Evolutionary conservation across 495 filamentous ascomycete species (phyloP).

Genomic region (Xylaria scruposa): DNA sequence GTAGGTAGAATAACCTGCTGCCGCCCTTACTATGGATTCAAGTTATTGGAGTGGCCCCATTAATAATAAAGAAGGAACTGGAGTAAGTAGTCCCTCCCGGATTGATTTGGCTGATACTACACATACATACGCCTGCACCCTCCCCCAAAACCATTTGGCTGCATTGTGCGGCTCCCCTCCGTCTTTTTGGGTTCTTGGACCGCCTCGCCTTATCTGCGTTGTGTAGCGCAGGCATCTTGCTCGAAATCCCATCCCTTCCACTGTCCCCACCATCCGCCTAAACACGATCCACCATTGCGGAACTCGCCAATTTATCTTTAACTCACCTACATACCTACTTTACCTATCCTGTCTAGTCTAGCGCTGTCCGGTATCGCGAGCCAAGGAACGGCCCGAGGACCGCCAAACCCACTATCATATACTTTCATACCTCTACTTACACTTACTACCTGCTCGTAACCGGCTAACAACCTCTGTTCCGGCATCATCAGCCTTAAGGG

Average conservation of each 20-base stretch:
- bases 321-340: background rate
- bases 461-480: background rate
- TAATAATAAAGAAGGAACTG: constrained; percentile 10
- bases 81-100: background rate
- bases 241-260: constrained; percentile 10
- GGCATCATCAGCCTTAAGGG: background rate
- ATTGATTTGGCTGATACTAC: constrained; percentile 1
- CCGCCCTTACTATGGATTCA: background rate
- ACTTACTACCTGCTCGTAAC: background rate
- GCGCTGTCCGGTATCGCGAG: constrained; percentile 14
- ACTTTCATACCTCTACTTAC: background rate
- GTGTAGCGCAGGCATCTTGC: constrained; percentile 3
- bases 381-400: constrained; percentile 22
- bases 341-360: constrained; percentile 2
- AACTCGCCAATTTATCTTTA: constrained; percentile 16
- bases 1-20: background rate
- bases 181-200: background rate
- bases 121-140: background rate
- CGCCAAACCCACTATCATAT: background rate
- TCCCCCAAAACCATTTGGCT: background rate
- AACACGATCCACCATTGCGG: constrained; percentile 16
- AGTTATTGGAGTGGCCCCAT: background rate
- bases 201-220: background rate
- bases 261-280: background rate
- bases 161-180: background rate